These are phyloP conservation scores for Anthracocystis walkeri DNA, from an alignment of 1,284 basidiomycete species.

Conservation along the genomic window DNA sequence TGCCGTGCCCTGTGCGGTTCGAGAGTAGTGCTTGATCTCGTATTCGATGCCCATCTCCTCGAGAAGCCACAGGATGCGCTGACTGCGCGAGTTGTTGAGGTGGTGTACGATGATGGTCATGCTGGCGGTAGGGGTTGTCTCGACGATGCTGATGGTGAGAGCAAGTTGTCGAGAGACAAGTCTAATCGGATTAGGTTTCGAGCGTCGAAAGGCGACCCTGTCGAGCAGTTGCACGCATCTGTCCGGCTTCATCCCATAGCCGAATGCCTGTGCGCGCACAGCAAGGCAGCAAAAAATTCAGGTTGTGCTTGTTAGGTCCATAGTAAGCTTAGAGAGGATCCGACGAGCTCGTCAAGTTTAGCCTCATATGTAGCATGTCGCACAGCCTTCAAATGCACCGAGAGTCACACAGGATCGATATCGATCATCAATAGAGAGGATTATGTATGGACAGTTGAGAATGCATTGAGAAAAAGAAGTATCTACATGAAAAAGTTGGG, in stretches of 20 bases:
- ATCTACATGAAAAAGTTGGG: conserved; percentile 10
- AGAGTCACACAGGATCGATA: not conserved
- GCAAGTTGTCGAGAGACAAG: not conserved
- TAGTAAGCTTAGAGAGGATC: too few relatives aligned
- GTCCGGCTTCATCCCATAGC: not conserved
- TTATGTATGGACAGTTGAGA: conserved; percentile 6
- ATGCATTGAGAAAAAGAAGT: conserved; percentile 6
- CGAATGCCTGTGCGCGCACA: not conserved
- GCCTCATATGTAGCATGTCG: too few relatives aligned
- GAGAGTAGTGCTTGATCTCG: conserved; percentile 64
- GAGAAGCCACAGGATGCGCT: conserved; percentile 68
- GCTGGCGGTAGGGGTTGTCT: not conserved
- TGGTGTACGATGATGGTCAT: conserved; percentile 65
- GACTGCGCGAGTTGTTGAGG: conserved; percentile 66
- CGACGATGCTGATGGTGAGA: not conserved
- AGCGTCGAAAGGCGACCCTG: not conserved
- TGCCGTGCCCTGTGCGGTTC: conserved; percentile 54
- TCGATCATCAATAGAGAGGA: not conserved
- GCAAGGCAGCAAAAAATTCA: not conserved
- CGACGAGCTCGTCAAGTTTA: too few relatives aligned
- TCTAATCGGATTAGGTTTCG: not conserved
- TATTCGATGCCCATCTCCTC: conserved; percentile 67
- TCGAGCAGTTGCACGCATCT: too few relatives aligned
- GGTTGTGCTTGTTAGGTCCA: too few relatives aligned
- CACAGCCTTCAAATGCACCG: too few relatives aligned